Evolutionary conservation across 805 yeast genomes (phyloP), one percentile per base, ranked within the genome.

Genomic region (Yarrowia alimentaria): DNA sequence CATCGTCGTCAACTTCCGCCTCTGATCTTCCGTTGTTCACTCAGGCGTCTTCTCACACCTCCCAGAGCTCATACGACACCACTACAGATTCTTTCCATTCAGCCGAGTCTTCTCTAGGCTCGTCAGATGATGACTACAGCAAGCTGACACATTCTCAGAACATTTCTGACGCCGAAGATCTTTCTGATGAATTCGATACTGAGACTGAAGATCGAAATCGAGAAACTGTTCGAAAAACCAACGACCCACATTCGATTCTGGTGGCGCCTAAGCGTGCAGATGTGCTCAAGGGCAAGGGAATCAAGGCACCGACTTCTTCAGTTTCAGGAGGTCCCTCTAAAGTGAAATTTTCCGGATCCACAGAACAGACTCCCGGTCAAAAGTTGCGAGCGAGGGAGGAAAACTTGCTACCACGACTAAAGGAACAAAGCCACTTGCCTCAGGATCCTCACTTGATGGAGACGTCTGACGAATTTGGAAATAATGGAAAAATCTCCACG

Each of bases 51-150:
- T 37, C 43, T 8, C 43, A 37, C 12, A 37, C 43, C 9, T 37
- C 43, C 4, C 22, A 37, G 6, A 37, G 30, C 6, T 37, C 43
- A 5, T 30, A 37, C 9, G n/a, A 29, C 2, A 30, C 25, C 7
- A 40, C 47, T 2, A 11, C 28, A 4, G 47, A 40, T 25, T 40
- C 47, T 3, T 40, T 40, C 18, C 47, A 40, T 14, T 40, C 47
- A 3, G 47, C 47, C 2, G 47, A 40, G 11, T 40, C 47, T 6
- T n/a, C 14, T 40, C 31, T 40, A 4, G 33, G 16, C 6, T 24
- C 43, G 5, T 3, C 25, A 1, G 6, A 24, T 11, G 30, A 17
- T 7, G 30, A 17, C n/a, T n/a, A n/a, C 0, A 20, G 20, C 13
- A 22, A 16, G 14, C 3, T 20, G 0, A 6, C 8, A n/a, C n/a